Evolutionary conservation across 2,329 filamentous ascomycete species (phyloP), one percentile per base, ranked within the genome.

Genomic region (Colletotrichum sublineola): DNA sequence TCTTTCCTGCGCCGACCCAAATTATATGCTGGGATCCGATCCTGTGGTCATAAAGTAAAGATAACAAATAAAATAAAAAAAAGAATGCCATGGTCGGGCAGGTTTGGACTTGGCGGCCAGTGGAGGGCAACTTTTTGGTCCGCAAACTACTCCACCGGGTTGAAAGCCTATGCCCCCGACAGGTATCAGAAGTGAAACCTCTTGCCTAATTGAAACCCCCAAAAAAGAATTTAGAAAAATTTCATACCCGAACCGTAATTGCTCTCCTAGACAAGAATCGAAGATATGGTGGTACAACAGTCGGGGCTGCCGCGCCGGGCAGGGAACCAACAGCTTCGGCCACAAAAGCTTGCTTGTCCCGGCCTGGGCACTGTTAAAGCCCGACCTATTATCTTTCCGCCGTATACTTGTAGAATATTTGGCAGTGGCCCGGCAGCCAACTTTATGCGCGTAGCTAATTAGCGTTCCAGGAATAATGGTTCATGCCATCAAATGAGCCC

Each of bases 1-100:
- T 89, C 89, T 61, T 85, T 81, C 76, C 88, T 90, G 78, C 81
- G 82, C 74, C 90, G 81, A 7, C 90, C 90, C 88, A 93, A 56
- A 72, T 69, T 70, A 65, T 70, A 65, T 64, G 66, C 60, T 65
- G 48, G 46, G 70, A 55, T 55, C 55, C 60, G 48, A 46, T 65
- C 70, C 55, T 64, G 66, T 24, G 24, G 24, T 72, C 66, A 65
- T 72, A 65, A 68, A 64, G 46, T 44, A 68, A 64, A 69, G n/a
- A 63, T 46, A n/a, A 46, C 8, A n/a, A 9, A 20, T 7, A 9
- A 46, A 20, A 46, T 9, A 11, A 61, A 63, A 60, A 31, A 42
- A 44, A 36, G 8, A 15, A 46, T 42, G 66, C 66, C 70, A 29
- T 48, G 20, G 60, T 33, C 48, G 70, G 60, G 33, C 40, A 44